A percentile compares a stretch with the other conserved stretches of the same genome.
These are phyloP conservation scores for Jacaranda mimosifolia DNA, from an alignment of 257 asterid species.

Conservation along the genomic window DNA sequence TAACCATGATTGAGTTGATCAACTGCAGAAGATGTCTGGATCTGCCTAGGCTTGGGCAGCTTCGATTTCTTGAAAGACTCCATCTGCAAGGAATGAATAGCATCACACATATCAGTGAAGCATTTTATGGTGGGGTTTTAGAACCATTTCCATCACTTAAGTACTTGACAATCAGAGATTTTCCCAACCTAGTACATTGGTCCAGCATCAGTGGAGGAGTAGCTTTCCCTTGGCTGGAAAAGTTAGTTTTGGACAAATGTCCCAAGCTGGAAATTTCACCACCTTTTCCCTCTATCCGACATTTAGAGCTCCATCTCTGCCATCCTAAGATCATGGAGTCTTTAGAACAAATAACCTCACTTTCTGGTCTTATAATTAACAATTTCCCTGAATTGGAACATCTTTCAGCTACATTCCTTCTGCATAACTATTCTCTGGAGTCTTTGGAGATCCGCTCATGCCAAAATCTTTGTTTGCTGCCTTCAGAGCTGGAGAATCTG, in stretches of 20 bases:
- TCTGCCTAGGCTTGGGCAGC: neutral
- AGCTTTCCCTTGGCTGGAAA: neutral
- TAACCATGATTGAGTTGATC: neutral
- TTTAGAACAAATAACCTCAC: neutral
- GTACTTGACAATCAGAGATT: neutral
- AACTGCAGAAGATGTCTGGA: neutral
- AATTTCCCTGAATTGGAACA: too few relatives aligned
- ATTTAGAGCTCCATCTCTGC: neutral
- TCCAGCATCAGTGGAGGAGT: neutral
- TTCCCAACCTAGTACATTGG: neutral
- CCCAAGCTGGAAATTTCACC: neutral
- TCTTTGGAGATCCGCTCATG: too few relatives aligned
- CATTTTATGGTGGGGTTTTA: neutral
- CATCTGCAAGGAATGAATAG: neutral
- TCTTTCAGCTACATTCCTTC: too few relatives aligned
- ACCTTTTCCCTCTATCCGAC: neutral
- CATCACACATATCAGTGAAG: neutral
- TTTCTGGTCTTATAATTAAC: too few relatives aligned
- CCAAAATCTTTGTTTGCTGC: too few relatives aligned
- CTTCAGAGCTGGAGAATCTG: too few relatives aligned
- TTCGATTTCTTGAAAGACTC: neutral
- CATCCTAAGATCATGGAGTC: neutral
- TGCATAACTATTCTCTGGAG: too few relatives aligned
- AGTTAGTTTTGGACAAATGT: neutral
- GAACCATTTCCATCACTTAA: neutral